A percentile compares a stretch with the other conserved stretches of the same genome.
Conservation (phyloP, 2,329 filamentous ascomycete genomes). For the Xylariaceae sp. region DNA sequence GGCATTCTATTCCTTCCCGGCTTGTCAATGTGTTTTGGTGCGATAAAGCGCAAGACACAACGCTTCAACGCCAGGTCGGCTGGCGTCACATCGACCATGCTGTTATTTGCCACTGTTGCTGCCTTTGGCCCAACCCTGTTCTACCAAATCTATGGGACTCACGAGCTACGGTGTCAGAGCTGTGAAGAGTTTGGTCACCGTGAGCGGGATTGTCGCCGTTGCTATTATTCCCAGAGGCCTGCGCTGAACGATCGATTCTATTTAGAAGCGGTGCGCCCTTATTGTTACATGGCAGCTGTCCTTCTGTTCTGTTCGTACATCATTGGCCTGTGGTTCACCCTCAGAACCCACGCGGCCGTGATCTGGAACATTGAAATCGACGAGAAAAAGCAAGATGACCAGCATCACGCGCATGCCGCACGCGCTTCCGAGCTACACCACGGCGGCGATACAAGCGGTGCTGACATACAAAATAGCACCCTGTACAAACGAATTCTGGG, state of each 20-base stretch:
- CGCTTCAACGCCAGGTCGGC: conserved; percentile 96
- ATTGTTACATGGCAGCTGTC: conserved; percentile 81
- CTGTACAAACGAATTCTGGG: conserved; percentile 91
- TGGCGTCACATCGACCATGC: conserved; percentile 95
- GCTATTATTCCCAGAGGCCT: conserved; percentile 87
- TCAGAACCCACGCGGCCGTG: conserved; percentile 90
- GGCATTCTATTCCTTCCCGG: conserved; percentile 93
- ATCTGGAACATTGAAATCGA: conserved; percentile 89
- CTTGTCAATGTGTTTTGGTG: conserved; percentile 97
- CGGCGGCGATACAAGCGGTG: conserved; percentile 46
- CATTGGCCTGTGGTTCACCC: conserved; percentile 90
- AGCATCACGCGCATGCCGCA: conserved; percentile 24
- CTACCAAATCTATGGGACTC: conserved; percentile 97
- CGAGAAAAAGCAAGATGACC: conserved; percentile 65
- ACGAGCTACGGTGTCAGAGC: conserved; percentile 82
- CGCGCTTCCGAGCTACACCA: conserved; percentile 37
- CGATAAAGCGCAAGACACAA: conserved; percentile 95
- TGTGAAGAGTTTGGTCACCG: conserved; percentile 49
- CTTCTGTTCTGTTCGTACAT: conserved; percentile 89
- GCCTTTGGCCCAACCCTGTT: conserved; percentile 95
- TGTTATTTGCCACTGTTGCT: conserved; percentile 91
- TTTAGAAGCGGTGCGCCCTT: conserved; percentile 82
- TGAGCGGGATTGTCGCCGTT: conserved; percentile 79
- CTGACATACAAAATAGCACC: conserved; percentile 79
- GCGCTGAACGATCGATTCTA: conserved; percentile 86